Conservation (phyloP, 345 rosid species). For the Acer negundo region DNA sequence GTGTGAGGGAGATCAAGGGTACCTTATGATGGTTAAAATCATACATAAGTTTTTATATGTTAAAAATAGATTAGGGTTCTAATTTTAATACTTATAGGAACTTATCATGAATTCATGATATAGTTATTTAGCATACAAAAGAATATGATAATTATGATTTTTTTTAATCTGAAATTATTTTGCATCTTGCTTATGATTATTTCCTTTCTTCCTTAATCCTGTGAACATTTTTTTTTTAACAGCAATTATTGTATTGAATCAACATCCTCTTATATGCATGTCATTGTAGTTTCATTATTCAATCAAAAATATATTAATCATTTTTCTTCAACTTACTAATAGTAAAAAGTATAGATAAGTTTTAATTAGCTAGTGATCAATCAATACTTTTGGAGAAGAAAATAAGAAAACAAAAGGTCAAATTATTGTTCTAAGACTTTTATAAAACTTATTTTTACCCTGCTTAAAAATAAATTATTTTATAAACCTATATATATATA, state of each 20-base stretch:
- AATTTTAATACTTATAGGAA: neutral
- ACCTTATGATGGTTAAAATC: conserved; percentile 18
- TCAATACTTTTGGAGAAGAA: neutral
- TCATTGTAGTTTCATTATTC: neutral
- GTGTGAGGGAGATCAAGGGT: neutral
- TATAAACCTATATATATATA: too few relatives aligned
- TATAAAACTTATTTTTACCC: too few relatives aligned
- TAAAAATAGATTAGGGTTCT: neutral
- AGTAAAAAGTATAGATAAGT: neutral
- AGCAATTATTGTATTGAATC: neutral
- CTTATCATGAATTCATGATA: conserved; percentile 7
- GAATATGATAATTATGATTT: conserved; percentile 12
- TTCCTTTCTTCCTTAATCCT: neutral
- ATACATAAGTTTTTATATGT: neutral
- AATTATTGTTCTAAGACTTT: too few relatives aligned
- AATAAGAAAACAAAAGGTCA: neutral
- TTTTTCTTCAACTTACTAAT: neutral
- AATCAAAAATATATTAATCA: too few relatives aligned
- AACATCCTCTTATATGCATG: neutral
- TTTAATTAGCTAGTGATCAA: neutral
- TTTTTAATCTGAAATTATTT: neutral
- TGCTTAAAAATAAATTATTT: too few relatives aligned
- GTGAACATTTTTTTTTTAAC: neutral
- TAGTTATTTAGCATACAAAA: conserved; percentile 13
- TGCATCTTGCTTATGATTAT: neutral